Conservation (phyloP, 768 basidiomycete species). For the Tylopilus cervinicoccineus region DNA sequence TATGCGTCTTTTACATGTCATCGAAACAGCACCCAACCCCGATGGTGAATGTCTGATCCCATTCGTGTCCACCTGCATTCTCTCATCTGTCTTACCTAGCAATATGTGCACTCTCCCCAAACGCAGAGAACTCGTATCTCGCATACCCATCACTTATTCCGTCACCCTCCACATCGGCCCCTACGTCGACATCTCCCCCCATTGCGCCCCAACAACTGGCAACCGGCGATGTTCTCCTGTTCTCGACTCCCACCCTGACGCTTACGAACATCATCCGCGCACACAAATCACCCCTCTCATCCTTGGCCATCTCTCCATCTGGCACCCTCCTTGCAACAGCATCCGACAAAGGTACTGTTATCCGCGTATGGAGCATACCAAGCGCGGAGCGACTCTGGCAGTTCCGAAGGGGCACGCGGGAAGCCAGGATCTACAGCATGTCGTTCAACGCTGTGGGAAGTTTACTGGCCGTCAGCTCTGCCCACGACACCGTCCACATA, state of each 20-base stretch:
- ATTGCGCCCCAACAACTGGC: conserved; percentile 38
- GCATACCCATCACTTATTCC: conserved; percentile 96
- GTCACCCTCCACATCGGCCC: conserved; percentile 60
- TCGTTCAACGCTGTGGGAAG: conserved; percentile 81
- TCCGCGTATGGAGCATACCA: conserved; percentile 90
- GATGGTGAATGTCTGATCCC: conserved; percentile 55
- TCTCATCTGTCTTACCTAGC: conserved; percentile 44
- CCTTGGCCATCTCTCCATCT: conserved; percentile 77
- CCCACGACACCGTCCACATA: conserved; percentile 94
- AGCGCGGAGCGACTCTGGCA: conserved; percentile 93
- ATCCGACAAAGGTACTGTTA: conserved; percentile 94
- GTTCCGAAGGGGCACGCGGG: conserved; percentile 87
- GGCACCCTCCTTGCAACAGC: conserved; percentile 92
- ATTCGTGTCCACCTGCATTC: background rate
- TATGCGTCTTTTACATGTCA: conserved; percentile 95
- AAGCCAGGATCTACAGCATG: conserved; percentile 79
- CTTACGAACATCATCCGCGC: conserved; percentile 96
- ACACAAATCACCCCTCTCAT: conserved; percentile 91
- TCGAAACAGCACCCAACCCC: conserved; percentile 94
- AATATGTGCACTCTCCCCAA: conserved; percentile 92
- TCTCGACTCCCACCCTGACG: conserved; percentile 87
- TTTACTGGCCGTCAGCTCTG: conserved; percentile 86
- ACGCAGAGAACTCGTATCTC: conserved; percentile 88
- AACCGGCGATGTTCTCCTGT: conserved; percentile 87
- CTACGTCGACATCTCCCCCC: conserved; percentile 37